Evolutionary conservation across 1,139 yeast genomes (phyloP), one percentile per base, ranked within the genome.

Genomic region (Pichia sp.): DNA sequence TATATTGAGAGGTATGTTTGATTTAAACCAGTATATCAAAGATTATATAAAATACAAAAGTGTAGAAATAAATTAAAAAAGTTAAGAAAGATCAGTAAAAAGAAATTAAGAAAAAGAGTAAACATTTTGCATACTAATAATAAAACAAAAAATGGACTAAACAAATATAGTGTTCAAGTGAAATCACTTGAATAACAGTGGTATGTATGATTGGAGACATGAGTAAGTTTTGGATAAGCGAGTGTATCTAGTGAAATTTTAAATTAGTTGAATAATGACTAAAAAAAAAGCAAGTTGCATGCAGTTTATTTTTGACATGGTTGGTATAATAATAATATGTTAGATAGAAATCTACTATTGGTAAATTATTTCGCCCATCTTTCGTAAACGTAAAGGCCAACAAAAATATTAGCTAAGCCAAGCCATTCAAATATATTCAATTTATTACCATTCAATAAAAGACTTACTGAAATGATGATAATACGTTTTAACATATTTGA

Each of bases 401-500:
- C 42, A 15, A 53, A 55, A 63, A 48, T 84, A 82, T 59, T 67
- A 46, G 51, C 72, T 68, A 24, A 94, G 79, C 64, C 89, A 62
- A 30, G 68, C 51, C 50, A 83, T 72, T 18, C 97, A 89, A 60
- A 75, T 13, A 78, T 65, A 42, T 76, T 66, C 67, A 76, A 43
- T 54, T 65, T 62, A 64, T 84, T 70, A 64, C 86, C 77, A 67
- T 87, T 85, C 79, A 92, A 78, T 4, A 85, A 50, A 60, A 90
- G 82, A n/a, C 96, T 89, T 46, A 85, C 81, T 15, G 82, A 68
- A 43, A 90, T 89, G 36, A 90, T 89, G 22, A 87, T 84, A 41
- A 90, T 87, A 55, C 97, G 77, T 66, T 90, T 90, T 71, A 89
- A 71, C 60, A 90, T 79, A 56, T 85, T 85, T 26, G 96, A 96